These are phyloP conservation scores for Trichoderma semiorbis DNA, from an alignment of 2,329 filamentous ascomycete genomes.

Conservation along the genomic window DNA sequence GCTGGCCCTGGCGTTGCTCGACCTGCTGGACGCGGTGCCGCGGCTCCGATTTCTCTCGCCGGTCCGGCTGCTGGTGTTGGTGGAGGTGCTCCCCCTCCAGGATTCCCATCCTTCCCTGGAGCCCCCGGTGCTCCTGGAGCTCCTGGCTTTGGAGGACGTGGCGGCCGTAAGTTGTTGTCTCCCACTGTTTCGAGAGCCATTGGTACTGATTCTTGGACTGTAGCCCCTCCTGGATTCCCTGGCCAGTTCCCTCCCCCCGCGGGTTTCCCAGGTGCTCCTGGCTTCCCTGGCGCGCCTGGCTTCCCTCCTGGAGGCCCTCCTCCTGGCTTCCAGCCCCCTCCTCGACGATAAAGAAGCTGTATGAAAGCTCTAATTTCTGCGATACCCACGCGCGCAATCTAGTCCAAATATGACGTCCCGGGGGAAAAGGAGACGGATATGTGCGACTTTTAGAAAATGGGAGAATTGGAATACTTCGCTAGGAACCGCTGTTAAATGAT, in stretches of 20 bases:
- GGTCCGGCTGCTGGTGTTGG: slow-evolving; percentile 86
- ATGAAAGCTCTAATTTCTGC: slow-evolving; percentile 6
- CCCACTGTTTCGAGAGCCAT: not conserved
- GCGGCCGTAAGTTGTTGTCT: slow-evolving; percentile 41
- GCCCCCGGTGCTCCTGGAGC: slow-evolving; percentile 47
- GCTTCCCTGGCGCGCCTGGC: slow-evolving; percentile 46
- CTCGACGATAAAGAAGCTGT: slow-evolving; percentile 48
- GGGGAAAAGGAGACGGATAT: not conserved
- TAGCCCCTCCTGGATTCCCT: slow-evolving; percentile 49
- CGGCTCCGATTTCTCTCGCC: slow-evolving; percentile 69
- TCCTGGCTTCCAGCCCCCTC: slow-evolving; percentile 73
- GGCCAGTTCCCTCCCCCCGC: slow-evolving; percentile 47
- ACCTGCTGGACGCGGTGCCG: slow-evolving; percentile 79
- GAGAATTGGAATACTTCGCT: slow-evolving; percentile 12
- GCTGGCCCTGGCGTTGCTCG: slow-evolving; percentile 87
- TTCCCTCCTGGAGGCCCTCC: slow-evolving; percentile 45
- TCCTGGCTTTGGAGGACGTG: slow-evolving; percentile 47
- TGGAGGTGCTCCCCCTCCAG: slow-evolving; percentile 62
- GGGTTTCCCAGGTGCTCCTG: slow-evolving; percentile 35
- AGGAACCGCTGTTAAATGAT: slow-evolving; percentile 14
- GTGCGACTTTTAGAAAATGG: slow-evolving; percentile 16
- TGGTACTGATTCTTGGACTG: slow-evolving; percentile 35
- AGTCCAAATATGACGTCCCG: slow-evolving; percentile 5
- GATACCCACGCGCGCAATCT: slow-evolving; percentile 19
- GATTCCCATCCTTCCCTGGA: slow-evolving; percentile 53